A percentile compares a stretch with the other conserved stretches of the same genome.
phyloP scores from a whole-genome alignment of 2,329 filamentous ascomycete species.

The Cadophora sp. region DNA sequence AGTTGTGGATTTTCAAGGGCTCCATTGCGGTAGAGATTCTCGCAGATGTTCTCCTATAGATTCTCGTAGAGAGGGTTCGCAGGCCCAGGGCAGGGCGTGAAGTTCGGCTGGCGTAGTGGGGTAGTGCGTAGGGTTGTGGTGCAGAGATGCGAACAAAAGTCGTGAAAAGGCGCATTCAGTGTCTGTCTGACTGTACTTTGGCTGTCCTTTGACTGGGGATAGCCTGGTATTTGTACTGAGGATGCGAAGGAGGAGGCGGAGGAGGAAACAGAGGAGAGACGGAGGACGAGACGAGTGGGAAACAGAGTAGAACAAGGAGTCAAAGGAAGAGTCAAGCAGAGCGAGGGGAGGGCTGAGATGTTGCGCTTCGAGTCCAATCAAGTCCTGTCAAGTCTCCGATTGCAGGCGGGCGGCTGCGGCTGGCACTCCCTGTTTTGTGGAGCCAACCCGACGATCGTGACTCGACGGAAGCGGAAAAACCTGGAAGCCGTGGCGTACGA shows the following conservation, averaged over 20 bases:
- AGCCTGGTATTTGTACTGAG: neutral
- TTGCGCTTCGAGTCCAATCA: no score
- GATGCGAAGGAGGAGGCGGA: neutral
- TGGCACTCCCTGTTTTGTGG: no score
- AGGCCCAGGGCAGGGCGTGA: neutral
- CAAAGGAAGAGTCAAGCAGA: neutral
- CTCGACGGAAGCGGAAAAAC: no score
- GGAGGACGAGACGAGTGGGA: no score
- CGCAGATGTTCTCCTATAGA: constrained; percentile 23
- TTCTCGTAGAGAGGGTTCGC: constrained; percentile 26
- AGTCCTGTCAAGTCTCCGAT: no score
- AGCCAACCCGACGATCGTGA: no score
- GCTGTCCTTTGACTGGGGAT: neutral
- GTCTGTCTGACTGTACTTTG: neutral
- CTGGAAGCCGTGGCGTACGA: neutral
- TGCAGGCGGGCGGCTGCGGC: no score
- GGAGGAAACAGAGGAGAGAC: no score
- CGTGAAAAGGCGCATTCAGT: constrained; percentile 32
- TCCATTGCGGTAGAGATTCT: no score
- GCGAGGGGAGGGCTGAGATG: neutral
- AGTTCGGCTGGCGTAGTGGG: no score
- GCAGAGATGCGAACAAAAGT: constrained; percentile 25
- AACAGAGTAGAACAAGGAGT: no score
- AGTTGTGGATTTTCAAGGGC: constrained; percentile 45
- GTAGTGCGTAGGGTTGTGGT: neutral